These are phyloP conservation scores for Ambrosiella beaveri DNA, from an alignment of 2,329 filamentous ascomycete species.

Conservation along the genomic window DNA sequence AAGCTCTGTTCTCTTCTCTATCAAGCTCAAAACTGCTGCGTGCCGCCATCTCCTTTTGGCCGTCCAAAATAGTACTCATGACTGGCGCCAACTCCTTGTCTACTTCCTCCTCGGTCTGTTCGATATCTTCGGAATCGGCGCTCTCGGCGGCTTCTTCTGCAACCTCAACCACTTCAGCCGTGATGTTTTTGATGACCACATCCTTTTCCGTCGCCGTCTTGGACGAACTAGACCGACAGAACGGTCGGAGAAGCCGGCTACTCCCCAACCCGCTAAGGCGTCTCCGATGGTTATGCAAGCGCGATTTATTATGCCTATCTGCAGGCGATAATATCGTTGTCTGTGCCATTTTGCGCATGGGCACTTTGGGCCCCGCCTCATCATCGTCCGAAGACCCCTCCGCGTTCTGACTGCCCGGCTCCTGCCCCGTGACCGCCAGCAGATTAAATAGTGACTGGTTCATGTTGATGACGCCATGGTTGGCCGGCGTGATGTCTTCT, in stretches of 20 bases:
- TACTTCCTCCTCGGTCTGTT: background rate
- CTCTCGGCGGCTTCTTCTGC: slow-evolving; percentile 51
- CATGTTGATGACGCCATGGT: slow-evolving; percentile 46
- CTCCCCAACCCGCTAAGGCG: background rate
- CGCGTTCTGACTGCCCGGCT: background rate
- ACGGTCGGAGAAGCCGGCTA: background rate
- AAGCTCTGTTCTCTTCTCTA: slow-evolving; percentile 19
- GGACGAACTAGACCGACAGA: background rate
- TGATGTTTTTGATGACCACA: background rate
- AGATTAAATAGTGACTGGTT: slow-evolving; percentile 90
- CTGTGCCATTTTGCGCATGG: background rate
- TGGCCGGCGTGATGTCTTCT: slow-evolving; percentile 29
- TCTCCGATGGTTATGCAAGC: slow-evolving; percentile 63
- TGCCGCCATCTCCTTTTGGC: slow-evolving; percentile 44
- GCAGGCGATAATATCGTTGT: slow-evolving; percentile 20
- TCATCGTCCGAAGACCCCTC: background rate
- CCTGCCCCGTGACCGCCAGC: slow-evolving; percentile 42
- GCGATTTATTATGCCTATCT: slow-evolving; percentile 56
- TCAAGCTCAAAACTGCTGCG: slow-evolving; percentile 42
- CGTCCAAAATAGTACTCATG: slow-evolving; percentile 63
- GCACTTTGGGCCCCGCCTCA: background rate
- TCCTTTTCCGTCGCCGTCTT: background rate
- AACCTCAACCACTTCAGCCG: background rate
- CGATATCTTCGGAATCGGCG: slow-evolving; percentile 15
- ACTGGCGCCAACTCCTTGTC: slow-evolving; percentile 38